Conservation (phyloP, 1,284 basidiomycete species). For the Mycena citricolor region DNA sequence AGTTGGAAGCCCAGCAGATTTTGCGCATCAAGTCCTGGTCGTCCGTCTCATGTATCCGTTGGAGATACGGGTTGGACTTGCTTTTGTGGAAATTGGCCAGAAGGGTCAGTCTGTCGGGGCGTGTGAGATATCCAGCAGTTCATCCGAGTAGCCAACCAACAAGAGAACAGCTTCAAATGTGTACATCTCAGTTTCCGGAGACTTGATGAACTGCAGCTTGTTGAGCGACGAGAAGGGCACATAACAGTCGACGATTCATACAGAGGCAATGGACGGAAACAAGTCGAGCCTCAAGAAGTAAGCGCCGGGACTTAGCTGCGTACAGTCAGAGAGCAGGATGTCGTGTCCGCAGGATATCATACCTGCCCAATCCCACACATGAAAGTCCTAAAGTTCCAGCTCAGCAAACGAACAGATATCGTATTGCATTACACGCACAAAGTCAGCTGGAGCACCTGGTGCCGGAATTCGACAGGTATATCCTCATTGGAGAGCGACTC, state of each 20-base stretch:
- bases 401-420: background rate
- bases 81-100: conserved; percentile 69
- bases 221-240: background rate
- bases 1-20: conserved; percentile 55
- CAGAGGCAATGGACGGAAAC: conserved; percentile 52
- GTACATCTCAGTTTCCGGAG: conserved; percentile 50
- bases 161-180: conserved; percentile 60
- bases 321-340: conserved; percentile 11
- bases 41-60: conserved; percentile 44
- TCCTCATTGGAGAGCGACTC: conserved; percentile 43
- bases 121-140: too few relatives aligned
- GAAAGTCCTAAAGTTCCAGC: conserved; percentile 36
- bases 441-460: conserved; percentile 54
- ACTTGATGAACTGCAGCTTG: conserved; percentile 49
- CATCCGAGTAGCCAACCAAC: conserved; percentile 34
- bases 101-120: conserved; percentile 27
- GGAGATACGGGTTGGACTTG: conserved; percentile 62
- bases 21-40: conserved; percentile 54
- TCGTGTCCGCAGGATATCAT: background rate
- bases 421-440: conserved; percentile 28
- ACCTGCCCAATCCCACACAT: conserved; percentile 46
- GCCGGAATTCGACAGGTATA: conserved; percentile 48
- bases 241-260: conserved; percentile 28
- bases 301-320: conserved; percentile 64
- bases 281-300: conserved; percentile 63